Conservation (phyloP, 768 basidiomycete genomes). For the Hydnomerulius pinastri region DNA sequence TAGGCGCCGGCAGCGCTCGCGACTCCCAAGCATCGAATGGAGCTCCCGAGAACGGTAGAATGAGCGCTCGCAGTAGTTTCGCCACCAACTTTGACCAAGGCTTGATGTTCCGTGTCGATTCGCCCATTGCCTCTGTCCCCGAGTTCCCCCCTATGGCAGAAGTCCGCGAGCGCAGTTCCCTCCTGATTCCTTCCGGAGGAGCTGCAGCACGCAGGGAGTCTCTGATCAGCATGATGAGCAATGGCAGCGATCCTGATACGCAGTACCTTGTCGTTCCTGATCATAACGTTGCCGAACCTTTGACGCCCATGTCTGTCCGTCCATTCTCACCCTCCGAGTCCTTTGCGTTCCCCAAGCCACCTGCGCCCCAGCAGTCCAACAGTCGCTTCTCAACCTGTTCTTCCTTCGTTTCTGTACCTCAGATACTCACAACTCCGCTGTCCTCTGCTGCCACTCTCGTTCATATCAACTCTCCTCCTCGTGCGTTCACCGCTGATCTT, state of each 20-base stretch:
- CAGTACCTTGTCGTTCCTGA: conserved; percentile 43
- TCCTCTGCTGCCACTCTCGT: conserved; percentile 22
- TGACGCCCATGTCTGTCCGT: conserved; percentile 60
- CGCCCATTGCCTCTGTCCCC: conserved; percentile 27
- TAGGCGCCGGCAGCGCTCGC: conserved; percentile 13
- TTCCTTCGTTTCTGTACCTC: not conserved
- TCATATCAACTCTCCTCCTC: conserved; percentile 18
- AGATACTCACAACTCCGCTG: not conserved
- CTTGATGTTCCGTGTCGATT: conserved; percentile 23
- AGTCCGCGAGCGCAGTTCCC: conserved; percentile 40
- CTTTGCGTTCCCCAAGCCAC: conserved; percentile 70
- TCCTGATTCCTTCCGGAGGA: conserved; percentile 25
- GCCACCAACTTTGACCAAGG: conserved; percentile 60
- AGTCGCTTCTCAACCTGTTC: not conserved
- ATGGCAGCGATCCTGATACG: conserved; percentile 34
- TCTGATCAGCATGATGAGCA: conserved; percentile 41
- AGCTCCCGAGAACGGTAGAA: conserved; percentile 22
- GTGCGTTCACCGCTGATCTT: conserved; percentile 13
- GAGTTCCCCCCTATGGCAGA: conserved; percentile 58
- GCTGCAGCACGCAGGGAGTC: conserved; percentile 37
- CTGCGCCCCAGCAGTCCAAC: conserved; percentile 18
- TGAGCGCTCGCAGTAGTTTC: conserved; percentile 58
- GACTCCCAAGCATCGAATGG: conserved; percentile 14
- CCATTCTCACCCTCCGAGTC: conserved; percentile 69
- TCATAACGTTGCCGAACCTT: conserved; percentile 18